These are phyloP conservation scores for Dendrobium officinale DNA, from an alignment of 106 monocot genomes.

Conservation along the genomic window DNA sequence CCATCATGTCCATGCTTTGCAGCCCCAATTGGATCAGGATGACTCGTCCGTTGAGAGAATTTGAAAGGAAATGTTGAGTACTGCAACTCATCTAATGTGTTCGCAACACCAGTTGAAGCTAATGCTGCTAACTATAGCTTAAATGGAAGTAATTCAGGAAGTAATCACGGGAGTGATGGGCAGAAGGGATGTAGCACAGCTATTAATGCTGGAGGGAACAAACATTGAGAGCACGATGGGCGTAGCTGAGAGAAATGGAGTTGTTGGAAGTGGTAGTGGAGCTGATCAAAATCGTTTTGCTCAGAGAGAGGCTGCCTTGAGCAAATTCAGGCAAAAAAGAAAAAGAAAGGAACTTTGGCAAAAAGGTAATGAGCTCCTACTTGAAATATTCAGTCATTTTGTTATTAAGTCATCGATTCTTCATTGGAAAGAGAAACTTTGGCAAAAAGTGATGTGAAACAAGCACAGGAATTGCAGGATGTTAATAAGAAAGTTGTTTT, in stretches of 20 bases:
- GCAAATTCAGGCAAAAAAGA: slow-evolving; percentile 79
- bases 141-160: slow-evolving; percentile 55
- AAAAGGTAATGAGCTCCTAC: slow-evolving; percentile 50
- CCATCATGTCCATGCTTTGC: slow-evolving; percentile 34
- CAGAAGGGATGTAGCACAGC: slow-evolving; percentile 34
- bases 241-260: slow-evolving; percentile 19
- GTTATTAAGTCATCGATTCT: background rate
- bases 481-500: too few species aligned
- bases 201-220: slow-evolving; percentile 7
- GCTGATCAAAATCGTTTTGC: slow-evolving; percentile 39
- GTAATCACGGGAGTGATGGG: slow-evolving; percentile 63
- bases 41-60: slow-evolving; percentile 26
- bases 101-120: slow-evolving; percentile 36
- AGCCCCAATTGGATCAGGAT: slow-evolving; percentile 37
- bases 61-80: slow-evolving; percentile 18
- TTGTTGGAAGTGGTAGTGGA: slow-evolving; percentile 46
- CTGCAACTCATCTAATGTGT: slow-evolving; percentile 48
- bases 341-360: slow-evolving; percentile 86
- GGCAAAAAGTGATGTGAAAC: too few species aligned
- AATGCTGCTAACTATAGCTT: slow-evolving; percentile 55
- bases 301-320: slow-evolving; percentile 72
- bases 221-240: slow-evolving; percentile 45
- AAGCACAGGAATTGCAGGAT: too few species aligned
- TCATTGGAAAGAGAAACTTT: background rate
- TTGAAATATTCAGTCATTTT: background rate